Evolutionary conservation across 768 basidiomycete genomes (phyloP).

Genomic region (Russula brevipes): DNA sequence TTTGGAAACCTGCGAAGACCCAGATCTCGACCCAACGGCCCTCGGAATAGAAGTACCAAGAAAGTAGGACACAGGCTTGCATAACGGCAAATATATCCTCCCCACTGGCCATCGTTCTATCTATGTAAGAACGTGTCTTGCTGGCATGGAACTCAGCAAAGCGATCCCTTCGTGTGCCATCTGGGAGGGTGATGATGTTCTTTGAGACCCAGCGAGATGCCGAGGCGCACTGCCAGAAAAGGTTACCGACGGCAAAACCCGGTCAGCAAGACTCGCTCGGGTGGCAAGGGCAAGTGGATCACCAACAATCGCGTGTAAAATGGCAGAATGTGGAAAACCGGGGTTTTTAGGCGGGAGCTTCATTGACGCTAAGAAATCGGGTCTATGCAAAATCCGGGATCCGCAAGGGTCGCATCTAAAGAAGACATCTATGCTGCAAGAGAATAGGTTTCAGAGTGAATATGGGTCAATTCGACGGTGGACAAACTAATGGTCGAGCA

Average conservation of each 20-base stretch:
- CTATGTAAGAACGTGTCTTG: constrained; percentile 84
- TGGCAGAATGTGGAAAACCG: constrained; percentile 82
- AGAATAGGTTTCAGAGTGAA: constrained; percentile 1
- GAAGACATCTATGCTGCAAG: constrained; percentile 71
- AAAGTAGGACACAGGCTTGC: constrained; percentile 80
- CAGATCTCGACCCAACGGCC: constrained; percentile 88
- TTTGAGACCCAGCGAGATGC: constrained; percentile 80
- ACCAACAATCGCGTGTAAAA: constrained; percentile 85
- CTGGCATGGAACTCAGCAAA: constrained; percentile 85
- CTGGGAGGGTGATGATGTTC: constrained; percentile 58
- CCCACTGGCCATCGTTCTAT: constrained; percentile 85
- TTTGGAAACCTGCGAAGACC: constrained; percentile 86
- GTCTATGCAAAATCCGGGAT: constrained; percentile 75
- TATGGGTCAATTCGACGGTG: neutral
- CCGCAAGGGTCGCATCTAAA: constrained; percentile 87
- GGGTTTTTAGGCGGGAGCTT: constrained; percentile 74
- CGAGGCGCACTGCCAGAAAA: constrained; percentile 59
- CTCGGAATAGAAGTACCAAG: constrained; percentile 90
- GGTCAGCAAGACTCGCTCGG: neutral
- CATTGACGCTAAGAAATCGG: constrained; percentile 76
- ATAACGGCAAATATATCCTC: constrained; percentile 82
- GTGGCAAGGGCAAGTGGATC: constrained; percentile 23
- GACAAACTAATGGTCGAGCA: constrained; percentile 70
- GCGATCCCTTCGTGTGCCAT: constrained; percentile 73
- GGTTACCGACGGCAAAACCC: constrained; percentile 11